Evolutionary conservation across 345 rosid genomes (phyloP).

Genomic region (Brassica juncea): DNA sequence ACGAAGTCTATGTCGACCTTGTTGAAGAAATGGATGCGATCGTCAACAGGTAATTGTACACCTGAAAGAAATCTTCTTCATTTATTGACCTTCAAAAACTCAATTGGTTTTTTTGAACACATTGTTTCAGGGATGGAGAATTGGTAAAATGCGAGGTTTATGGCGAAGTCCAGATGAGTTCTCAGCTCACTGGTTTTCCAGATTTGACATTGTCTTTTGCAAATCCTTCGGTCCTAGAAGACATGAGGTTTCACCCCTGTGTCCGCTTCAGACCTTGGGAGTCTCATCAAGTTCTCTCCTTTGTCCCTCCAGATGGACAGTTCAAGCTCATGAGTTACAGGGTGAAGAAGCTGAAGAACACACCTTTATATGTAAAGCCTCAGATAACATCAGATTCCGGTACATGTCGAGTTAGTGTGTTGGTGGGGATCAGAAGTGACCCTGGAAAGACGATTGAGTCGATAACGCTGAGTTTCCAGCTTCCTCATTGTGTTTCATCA

Average conservation of each 20-base stretch:
- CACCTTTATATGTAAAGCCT: constrained; percentile 86
- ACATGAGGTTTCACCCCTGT: constrained; percentile 86
- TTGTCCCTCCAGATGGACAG: constrained; percentile 96
- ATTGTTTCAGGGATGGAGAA: constrained; percentile 42
- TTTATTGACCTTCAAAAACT: not conserved
- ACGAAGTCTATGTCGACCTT: constrained; percentile 89
- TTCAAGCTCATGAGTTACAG: constrained; percentile 99
- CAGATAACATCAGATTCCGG: constrained; percentile 82
- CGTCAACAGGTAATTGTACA: constrained; percentile 61
- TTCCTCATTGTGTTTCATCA: constrained; percentile 72
- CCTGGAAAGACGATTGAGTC: constrained; percentile 85
- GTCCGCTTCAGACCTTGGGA: constrained; percentile 98
- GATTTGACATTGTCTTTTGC: constrained; percentile 87
- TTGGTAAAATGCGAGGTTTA: constrained; percentile 54
- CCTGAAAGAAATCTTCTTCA: not conserved
- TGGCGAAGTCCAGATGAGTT: constrained; percentile 88
- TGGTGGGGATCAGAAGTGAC: constrained; percentile 83
- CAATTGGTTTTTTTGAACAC: not conserved
- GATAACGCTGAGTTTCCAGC: constrained; percentile 68
- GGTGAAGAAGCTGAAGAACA: constrained; percentile 81
- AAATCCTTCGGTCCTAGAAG: constrained; percentile 78
- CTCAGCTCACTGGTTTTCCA: constrained; percentile 89
- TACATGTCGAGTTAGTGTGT: constrained; percentile 63
- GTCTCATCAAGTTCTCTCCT: constrained; percentile 84
- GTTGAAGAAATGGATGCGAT: constrained; percentile 95